phyloP scores from a whole-genome alignment of 2,329 filamentous ascomycete genomes.

The Teratosphaeria zuluensis region DNA sequence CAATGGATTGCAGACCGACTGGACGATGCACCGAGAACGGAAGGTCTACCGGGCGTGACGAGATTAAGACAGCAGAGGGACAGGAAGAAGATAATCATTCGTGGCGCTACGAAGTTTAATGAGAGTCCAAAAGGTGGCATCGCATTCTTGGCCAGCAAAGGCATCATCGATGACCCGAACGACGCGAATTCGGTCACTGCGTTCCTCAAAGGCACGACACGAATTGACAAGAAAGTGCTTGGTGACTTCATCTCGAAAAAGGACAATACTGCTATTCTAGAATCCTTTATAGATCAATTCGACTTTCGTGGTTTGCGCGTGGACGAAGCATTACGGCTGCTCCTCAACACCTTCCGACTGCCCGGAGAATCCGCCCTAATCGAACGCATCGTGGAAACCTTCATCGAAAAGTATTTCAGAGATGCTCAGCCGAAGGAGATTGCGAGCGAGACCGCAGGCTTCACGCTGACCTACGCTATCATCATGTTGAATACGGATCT shows the following conservation, averaged over 20 bases:
- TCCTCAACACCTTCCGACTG: slow-evolving; percentile 87
- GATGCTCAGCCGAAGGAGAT: slow-evolving; percentile 63
- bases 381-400: slow-evolving; percentile 79
- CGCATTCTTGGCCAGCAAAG: slow-evolving; percentile 72
- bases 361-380: slow-evolving; percentile 91
- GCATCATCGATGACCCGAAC: slow-evolving; percentile 67
- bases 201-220: slow-evolving; percentile 78
- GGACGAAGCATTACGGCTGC: slow-evolving; percentile 75
- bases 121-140: slow-evolving; percentile 86
- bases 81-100: slow-evolving; percentile 80
- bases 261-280: slow-evolving; percentile 73
- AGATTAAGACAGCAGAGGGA: slow-evolving; percentile 61
- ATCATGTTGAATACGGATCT: slow-evolving; percentile 97
- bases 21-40: slow-evolving; percentile 54
- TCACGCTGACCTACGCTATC: slow-evolving; percentile 86
- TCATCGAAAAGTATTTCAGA: slow-evolving; percentile 74
- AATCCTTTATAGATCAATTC: slow-evolving; percentile 76
- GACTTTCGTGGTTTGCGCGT: slow-evolving; percentile 79
- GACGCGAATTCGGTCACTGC: slow-evolving; percentile 70
- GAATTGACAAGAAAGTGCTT: slow-evolving; percentile 80
- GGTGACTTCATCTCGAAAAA: slow-evolving; percentile 91
- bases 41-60: slow-evolving; percentile 57
- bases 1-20: slow-evolving; percentile 85
- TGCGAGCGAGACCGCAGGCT: slow-evolving; percentile 77
- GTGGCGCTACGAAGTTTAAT: slow-evolving; percentile 85